Conservation (phyloP, 2,329 filamentous ascomycete species). For the Arthrobotrys megalospora region DNA sequence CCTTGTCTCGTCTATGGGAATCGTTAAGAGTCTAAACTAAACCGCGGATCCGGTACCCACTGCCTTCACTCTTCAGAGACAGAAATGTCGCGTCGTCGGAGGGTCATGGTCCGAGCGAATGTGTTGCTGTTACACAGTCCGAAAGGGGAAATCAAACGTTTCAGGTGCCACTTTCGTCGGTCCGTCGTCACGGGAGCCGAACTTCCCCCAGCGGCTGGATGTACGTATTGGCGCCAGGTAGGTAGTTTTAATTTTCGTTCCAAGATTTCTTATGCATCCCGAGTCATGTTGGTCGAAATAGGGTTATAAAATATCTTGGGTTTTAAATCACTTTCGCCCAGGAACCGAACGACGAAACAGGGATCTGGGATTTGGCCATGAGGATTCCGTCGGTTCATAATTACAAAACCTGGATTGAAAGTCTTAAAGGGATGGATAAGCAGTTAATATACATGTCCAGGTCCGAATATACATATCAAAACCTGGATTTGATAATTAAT, state of each 20-base stretch:
- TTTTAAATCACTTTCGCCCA: constrained; percentile 4
- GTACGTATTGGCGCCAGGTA: not conserved
- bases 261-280: not conserved
- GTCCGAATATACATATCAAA: too few species aligned
- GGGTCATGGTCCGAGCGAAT: constrained; percentile 36
- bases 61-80: not conserved
- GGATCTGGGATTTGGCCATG: constrained; percentile 4
- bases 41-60: constrained; percentile 16
- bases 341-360: not conserved
- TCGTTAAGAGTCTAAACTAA: not conserved
- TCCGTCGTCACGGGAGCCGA: constrained; percentile 54
- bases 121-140: constrained; percentile 31
- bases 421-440: too few species aligned
- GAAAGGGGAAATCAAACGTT: constrained; percentile 37
- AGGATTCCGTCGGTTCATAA: constrained; percentile 1
- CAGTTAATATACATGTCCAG: too few species aligned
- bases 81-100: constrained; percentile 19
- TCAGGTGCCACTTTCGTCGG: constrained; percentile 34
- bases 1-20: constrained; percentile 15
- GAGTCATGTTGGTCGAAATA: constrained; percentile 10
- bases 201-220: constrained; percentile 2
- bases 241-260: not conserved
- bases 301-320: constrained; percentile 7
- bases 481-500: too few species aligned
- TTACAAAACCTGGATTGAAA: constrained; percentile 1